A percentile compares a stretch with the other conserved stretches of the same genome.
Conservation (phyloP, 2,329 filamentous ascomycete species). For the Zalaria obscura region DNA sequence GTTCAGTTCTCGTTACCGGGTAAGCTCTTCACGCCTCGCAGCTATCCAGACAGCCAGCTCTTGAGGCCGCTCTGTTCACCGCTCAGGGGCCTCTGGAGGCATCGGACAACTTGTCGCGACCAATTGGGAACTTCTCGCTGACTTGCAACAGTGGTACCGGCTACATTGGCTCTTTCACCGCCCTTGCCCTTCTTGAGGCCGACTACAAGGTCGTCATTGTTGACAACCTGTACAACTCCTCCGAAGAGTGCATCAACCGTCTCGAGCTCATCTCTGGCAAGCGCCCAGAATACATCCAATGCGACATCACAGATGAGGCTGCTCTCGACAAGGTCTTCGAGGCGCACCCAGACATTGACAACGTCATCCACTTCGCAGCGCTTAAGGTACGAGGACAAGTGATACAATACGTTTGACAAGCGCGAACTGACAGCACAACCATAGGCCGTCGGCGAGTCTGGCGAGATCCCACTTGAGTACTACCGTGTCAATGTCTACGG, state of each 20-base stretch:
- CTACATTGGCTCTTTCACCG: constrained; percentile 97
- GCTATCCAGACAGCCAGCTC: no score
- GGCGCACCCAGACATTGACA: constrained; percentile 86
- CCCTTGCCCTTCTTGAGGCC: constrained; percentile 79
- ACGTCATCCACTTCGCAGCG: constrained; percentile 96
- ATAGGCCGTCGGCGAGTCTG: constrained; percentile 89
- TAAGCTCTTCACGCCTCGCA: constrained; percentile 31
- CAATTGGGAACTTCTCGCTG: constrained; percentile 7
- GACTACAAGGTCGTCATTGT: constrained; percentile 94
- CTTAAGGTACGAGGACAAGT: constrained; percentile 54
- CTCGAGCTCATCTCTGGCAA: constrained; percentile 89
- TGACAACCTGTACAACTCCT: constrained; percentile 96
- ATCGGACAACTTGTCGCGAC: no score
- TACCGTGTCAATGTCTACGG: constrained; percentile 94
- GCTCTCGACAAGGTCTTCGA: constrained; percentile 76
- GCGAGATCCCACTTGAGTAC: constrained; percentile 89
- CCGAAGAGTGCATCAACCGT: constrained; percentile 77
- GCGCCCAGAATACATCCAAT: constrained; percentile 69
- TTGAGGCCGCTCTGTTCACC: no score
- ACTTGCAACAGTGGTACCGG: constrained; percentile 63
- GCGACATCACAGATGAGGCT: constrained; percentile 76
- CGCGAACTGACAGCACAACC: not conserved
- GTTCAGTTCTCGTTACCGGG: constrained; percentile 87
- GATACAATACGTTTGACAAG: not conserved
- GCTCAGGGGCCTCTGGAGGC: no score